Percentiles rank a stretch among this genome's conserved stretches.
These are phyloP conservation scores for Pilobolus umbonatus DNA, from an alignment of 192 early-diverging fungal species.

Conservation along the genomic window DNA sequence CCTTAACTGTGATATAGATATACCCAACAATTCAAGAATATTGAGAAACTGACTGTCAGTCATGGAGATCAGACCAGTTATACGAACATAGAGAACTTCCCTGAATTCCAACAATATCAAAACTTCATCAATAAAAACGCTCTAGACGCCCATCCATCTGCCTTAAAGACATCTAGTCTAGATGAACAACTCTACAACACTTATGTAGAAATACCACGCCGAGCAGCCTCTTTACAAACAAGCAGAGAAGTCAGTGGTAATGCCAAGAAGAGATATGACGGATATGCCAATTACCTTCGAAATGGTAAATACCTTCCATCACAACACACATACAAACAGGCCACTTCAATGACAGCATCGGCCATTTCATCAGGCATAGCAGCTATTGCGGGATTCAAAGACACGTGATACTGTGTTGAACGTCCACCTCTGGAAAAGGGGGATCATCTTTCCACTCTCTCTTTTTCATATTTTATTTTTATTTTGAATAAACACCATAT, in stretches of 20 bases:
- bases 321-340: background rate
- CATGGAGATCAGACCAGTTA: slow-evolving; percentile 20
- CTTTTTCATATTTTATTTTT: too few relatives aligned
- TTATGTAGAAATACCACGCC: slow-evolving; percentile 31
- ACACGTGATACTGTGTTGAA: too few relatives aligned
- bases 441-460: too few relatives aligned
- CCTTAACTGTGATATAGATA: slow-evolving; percentile 27
- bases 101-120: slow-evolving; percentile 38
- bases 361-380: background rate
- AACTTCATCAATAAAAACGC: slow-evolving; percentile 29
- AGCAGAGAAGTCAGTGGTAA: slow-evolving; percentile 17
- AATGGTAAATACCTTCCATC: slow-evolving; percentile 16
- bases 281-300: slow-evolving; percentile 23
- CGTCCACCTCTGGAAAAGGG: too few relatives aligned
- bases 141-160: slow-evolving; percentile 23
- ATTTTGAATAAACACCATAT: background rate
- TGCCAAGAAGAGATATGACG: slow-evolving; percentile 29
- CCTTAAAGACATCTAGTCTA: slow-evolving; percentile 22
- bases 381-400: too few relatives aligned
- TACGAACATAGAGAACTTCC: slow-evolving; percentile 15
- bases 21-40: slow-evolving; percentile 37
- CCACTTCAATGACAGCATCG: background rate
- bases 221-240: slow-evolving; percentile 29
- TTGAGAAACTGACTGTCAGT: slow-evolving; percentile 27
- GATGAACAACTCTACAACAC: slow-evolving; percentile 38